These are phyloP conservation scores for Podospora sp. DNA, from an alignment of 495 filamentous ascomycete species.

Conservation along the genomic window DNA sequence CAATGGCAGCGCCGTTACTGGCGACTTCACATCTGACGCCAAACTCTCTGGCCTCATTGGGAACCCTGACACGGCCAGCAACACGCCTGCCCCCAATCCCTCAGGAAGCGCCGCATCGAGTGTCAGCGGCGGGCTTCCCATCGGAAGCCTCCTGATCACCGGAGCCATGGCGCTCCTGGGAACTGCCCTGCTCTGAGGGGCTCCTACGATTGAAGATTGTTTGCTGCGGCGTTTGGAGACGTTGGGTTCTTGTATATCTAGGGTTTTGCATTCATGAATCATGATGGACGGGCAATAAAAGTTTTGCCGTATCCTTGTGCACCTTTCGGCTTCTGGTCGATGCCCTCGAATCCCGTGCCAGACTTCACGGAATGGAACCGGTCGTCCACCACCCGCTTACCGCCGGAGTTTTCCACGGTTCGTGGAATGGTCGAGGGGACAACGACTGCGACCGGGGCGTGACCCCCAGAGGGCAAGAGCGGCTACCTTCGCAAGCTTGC, in stretches of 20 bases:
- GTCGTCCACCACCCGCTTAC: no score
- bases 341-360: no score
- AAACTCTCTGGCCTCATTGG: slow-evolving; percentile 36
- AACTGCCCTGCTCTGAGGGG: not conserved
- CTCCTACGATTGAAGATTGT: not conserved
- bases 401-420: no score
- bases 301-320: no score
- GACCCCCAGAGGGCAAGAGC: no score
- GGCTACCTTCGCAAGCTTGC: no score
- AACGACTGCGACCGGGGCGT: no score
- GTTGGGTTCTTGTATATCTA: not conserved
- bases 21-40: slow-evolving; percentile 38
- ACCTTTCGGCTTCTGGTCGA: no score
- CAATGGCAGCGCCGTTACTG: slow-evolving; percentile 47
- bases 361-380: no score
- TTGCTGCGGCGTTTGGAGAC: not conserved
- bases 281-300: no score
- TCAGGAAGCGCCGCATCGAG: not conserved
- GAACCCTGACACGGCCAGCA: slow-evolving; percentile 10
- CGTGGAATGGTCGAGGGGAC: no score
- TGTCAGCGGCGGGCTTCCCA: not conserved
- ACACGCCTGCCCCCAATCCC: not conserved
- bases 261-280: not conserved
- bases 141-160: not conserved
- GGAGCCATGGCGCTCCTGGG: not conserved